A percentile compares a stretch with the other conserved stretches of the same genome.
Conservation (phyloP, 1,284 basidiomycete genomes). For the Ceratobasidium sp. region DNA sequence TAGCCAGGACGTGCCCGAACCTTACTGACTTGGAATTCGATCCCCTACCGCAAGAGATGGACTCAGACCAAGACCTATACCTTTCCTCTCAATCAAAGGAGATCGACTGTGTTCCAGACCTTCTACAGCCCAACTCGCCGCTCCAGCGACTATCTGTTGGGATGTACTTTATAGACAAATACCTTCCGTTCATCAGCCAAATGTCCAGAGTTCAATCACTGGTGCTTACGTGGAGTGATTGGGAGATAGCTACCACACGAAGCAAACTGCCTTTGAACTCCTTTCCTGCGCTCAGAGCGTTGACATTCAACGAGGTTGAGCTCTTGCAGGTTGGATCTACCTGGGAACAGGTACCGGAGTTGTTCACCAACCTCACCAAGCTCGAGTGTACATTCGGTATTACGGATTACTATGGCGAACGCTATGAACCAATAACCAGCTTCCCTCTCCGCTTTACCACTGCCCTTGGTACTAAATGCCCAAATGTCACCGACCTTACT, state of each 20-base stretch:
- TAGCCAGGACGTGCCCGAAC: background rate
- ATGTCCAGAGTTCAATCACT: background rate
- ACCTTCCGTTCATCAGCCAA: background rate
- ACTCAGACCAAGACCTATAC: background rate
- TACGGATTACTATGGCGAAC: too few species aligned
- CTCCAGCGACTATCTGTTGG: background rate
- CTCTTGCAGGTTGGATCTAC: background rate
- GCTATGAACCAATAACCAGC: background rate
- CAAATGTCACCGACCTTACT: background rate
- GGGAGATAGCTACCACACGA: background rate
- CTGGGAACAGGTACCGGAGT: background rate
- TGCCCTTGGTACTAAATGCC: background rate
- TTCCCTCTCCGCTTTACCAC: background rate
- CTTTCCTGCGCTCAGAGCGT: background rate
- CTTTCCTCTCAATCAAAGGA: background rate
- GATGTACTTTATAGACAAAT: background rate
- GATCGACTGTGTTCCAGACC: background rate
- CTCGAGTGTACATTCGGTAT: background rate
- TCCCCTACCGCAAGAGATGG: background rate
- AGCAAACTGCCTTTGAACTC: background rate
- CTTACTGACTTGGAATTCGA: background rate
- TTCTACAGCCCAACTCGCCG: background rate
- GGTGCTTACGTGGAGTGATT: background rate
- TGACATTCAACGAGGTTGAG: background rate
- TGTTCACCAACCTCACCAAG: background rate